phyloP scores from a whole-genome alignment of 176 grass and related monocot genomes.

The Triticum aestivum region DNA sequence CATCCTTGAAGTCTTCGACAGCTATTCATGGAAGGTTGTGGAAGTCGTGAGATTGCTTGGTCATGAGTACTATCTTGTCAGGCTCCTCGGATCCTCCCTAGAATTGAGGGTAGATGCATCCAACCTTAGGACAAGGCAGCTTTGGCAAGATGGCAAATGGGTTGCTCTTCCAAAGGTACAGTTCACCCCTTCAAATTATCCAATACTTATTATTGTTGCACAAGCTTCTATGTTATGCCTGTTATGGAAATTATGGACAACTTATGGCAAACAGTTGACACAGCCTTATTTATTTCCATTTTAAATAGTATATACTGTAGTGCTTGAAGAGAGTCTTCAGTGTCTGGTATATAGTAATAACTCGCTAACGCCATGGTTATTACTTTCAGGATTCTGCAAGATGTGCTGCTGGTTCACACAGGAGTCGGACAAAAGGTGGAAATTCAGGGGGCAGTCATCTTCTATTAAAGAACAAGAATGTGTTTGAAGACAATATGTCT shows the following conservation, averaged over 20 bases:
- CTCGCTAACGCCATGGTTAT: constrained; percentile 6
- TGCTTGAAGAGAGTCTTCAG: background rate
- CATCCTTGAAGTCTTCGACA: constrained; percentile 68
- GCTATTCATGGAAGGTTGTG: constrained; percentile 69
- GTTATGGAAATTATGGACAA: constrained; percentile 4
- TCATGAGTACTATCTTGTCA: constrained; percentile 49
- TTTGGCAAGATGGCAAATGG: constrained; percentile 81
- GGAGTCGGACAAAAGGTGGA: constrained; percentile 36
- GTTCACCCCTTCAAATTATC: constrained; percentile 23
- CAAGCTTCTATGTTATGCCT: constrained; percentile 1
- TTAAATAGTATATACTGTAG: constrained; percentile 17
- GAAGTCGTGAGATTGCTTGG: constrained; percentile 46
- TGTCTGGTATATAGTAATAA: background rate
- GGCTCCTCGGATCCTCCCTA: constrained; percentile 51
- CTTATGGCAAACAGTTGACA: background rate
- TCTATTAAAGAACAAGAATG: constrained; percentile 42
- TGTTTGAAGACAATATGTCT: constrained; percentile 40
- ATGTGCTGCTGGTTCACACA: constrained; percentile 31
- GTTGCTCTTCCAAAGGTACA: constrained; percentile 68
- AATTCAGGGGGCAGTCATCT: constrained; percentile 27
- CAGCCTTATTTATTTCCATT: background rate
- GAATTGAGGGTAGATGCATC: constrained; percentile 49
- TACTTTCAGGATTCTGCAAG: constrained; percentile 55
- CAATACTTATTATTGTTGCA: background rate
- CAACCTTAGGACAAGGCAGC: constrained; percentile 49